These are phyloP conservation scores for Talaromyces borbonicus DNA, from an alignment of 495 filamentous ascomycete species.

Conservation along the genomic window DNA sequence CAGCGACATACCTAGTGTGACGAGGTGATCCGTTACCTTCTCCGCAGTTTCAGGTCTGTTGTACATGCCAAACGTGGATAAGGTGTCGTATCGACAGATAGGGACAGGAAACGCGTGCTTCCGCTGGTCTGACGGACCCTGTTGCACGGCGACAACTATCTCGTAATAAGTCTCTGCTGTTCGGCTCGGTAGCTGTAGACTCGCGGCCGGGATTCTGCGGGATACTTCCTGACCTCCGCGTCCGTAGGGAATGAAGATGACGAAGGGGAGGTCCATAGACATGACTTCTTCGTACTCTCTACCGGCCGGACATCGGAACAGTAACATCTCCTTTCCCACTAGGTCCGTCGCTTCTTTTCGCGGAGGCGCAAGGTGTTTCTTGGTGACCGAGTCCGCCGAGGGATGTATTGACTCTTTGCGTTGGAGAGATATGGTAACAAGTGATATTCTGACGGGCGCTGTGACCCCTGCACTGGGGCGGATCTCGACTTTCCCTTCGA, in stretches of 20 bases:
- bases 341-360: conserved; percentile 84
- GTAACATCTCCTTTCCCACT: conserved; percentile 88
- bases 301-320: conserved; percentile 77
- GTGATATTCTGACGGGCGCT: conserved; percentile 80
- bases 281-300: conserved; percentile 80
- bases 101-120: conserved; percentile 90
- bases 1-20: conserved; percentile 82
- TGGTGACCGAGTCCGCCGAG: conserved; percentile 83
- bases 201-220: conserved; percentile 82
- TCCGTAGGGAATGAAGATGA: conserved; percentile 93
- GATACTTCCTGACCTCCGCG: conserved; percentile 81
- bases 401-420: conserved; percentile 95
- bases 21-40: conserved; percentile 76
- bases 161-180: conserved; percentile 96
- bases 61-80: conserved; percentile 99
- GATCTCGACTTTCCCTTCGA: conserved; percentile 97
- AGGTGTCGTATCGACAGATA: conserved; percentile 83
- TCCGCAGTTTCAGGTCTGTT: conserved; percentile 87
- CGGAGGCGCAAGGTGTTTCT: conserved; percentile 85
- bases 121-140: conserved; percentile 72
- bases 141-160: conserved; percentile 90
- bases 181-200: conserved; percentile 78
- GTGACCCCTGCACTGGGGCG: conserved; percentile 73
- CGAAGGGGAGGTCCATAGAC: conserved; percentile 96
- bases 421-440: conserved; percentile 89